Evolutionary conservation across 2,329 filamentous ascomycete species (phyloP).

Genomic region (Aspergillus puulaauensis): DNA sequence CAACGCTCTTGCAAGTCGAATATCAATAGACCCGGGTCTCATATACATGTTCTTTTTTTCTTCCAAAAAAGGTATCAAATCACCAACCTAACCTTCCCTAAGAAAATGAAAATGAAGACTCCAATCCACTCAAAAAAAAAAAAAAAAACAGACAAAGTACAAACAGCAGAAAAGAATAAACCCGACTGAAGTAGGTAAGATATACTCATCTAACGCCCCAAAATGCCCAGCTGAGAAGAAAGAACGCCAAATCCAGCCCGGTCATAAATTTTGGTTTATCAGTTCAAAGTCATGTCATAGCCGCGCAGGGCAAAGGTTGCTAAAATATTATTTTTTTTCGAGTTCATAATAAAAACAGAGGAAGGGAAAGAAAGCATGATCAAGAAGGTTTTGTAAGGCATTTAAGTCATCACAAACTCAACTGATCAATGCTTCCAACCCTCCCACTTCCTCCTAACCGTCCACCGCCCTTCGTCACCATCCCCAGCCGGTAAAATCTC

Average conservation of each 20-base stretch:
- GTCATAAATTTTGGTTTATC: not conserved
- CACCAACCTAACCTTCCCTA: not conserved
- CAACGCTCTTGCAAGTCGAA: not conserved
- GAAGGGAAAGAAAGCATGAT: not conserved
- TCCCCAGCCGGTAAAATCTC: slow-evolving; percentile 48
- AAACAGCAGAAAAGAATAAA: not conserved
- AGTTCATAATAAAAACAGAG: not conserved
- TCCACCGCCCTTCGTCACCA: slow-evolving; percentile 47
- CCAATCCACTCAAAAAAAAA: not conserved
- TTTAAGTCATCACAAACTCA: slow-evolving; percentile 43
- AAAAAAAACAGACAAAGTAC: not conserved
- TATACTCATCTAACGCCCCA: not conserved
- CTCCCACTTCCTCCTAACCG: slow-evolving; percentile 41
- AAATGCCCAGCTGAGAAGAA: not conserved
- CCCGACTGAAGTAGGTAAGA: not conserved
- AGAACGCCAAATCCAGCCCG: not conserved
- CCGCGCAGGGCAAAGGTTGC: not conserved
- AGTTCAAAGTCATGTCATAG: not conserved
- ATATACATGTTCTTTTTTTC: not conserved
- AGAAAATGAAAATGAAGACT: not conserved
- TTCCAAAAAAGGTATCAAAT: not conserved
- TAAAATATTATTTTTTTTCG: too few relatives aligned
- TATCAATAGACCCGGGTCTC: not conserved
- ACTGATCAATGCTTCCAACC: slow-evolving; percentile 49
- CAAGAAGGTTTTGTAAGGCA: not conserved